Evolutionary conservation across 371 early-diverging fungal species (phyloP).

Genomic region (Synchytrium microbalum): DNA sequence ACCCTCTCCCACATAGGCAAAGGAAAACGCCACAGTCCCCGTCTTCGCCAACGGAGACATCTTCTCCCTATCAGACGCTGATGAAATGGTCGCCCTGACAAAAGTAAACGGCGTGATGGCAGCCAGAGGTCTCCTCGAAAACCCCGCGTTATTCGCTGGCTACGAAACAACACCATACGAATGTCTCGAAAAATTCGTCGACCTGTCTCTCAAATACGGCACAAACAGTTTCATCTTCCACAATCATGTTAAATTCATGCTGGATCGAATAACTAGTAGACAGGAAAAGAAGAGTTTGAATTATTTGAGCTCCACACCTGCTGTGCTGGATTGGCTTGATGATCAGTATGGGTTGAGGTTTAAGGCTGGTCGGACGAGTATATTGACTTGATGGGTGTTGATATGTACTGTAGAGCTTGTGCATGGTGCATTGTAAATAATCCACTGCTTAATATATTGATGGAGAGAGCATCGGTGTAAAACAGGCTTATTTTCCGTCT

Average conservation of each 20-base stretch:
- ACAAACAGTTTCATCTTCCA: slow-evolving; percentile 79
- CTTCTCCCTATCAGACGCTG: slow-evolving; percentile 77
- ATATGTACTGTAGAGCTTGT: too few species aligned
- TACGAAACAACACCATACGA: slow-evolving; percentile 27
- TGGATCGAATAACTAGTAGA: slow-evolving; percentile 75
- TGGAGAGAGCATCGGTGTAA: too few species aligned
- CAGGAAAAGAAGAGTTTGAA: slow-evolving; percentile 79
- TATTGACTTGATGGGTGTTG: too few species aligned
- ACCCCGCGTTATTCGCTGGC: slow-evolving; percentile 61
- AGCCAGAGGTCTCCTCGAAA: slow-evolving; percentile 76
- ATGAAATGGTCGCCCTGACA: slow-evolving; percentile 74
- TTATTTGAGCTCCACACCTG: slow-evolving; percentile 66
- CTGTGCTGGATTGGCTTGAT: slow-evolving; percentile 76
- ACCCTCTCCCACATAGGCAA: slow-evolving; percentile 11
- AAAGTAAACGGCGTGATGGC: slow-evolving; percentile 95
- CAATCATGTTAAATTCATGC: slow-evolving; percentile 92
- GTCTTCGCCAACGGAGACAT: slow-evolving; percentile 98
- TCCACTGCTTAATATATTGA: too few species aligned
- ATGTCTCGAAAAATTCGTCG: slow-evolving; percentile 58
- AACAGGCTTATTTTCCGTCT: too few species aligned
- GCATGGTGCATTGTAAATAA: too few species aligned
- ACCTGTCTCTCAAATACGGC: slow-evolving; percentile 69
- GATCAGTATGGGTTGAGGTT: slow-evolving; percentile 54
- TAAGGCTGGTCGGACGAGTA: too few species aligned
- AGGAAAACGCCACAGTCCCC: slow-evolving; percentile 64